phyloP scores from a whole-genome alignment of 139 green algal genomes.

The Volvox reticuliferus region DNA sequence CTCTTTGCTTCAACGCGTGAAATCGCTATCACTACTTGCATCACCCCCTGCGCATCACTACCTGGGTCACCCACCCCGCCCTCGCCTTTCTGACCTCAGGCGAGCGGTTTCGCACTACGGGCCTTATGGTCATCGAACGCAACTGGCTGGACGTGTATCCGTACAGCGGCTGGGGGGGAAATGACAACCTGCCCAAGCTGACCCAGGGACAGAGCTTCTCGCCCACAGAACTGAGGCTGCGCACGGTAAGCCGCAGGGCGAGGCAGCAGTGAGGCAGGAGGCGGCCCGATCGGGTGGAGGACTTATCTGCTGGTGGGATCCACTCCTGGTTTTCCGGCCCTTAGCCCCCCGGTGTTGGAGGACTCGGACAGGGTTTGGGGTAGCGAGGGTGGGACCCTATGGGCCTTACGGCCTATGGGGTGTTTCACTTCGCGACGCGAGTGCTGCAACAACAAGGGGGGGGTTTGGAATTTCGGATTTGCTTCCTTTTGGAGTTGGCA shows the following conservation, averaged over 20 bases:
- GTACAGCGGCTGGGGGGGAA: slow-evolving; percentile 88
- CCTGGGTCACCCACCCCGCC: not conserved
- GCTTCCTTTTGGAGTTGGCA: too few species aligned
- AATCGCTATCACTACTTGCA: not conserved
- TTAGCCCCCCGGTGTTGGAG: too few species aligned
- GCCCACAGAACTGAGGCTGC: slow-evolving; percentile 82
- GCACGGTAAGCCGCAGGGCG: not conserved
- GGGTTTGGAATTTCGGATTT: too few species aligned
- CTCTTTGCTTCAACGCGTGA: too few species aligned
- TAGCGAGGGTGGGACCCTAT: too few species aligned
- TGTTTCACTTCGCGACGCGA: too few species aligned
- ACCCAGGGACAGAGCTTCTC: slow-evolving; percentile 79
- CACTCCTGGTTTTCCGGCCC: too few species aligned
- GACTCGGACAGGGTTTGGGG: too few species aligned
- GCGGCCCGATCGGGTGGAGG: too few species aligned
- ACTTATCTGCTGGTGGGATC: too few species aligned
- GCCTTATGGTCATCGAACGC: slow-evolving; percentile 93
- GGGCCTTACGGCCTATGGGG: too few species aligned
- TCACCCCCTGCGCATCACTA: not conserved
- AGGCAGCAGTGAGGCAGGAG: not conserved
- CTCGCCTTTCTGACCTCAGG: slow-evolving; percentile 8
- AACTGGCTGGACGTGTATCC: slow-evolving; percentile 98
- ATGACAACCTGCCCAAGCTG: slow-evolving; percentile 83
- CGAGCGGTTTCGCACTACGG: slow-evolving; percentile 65
- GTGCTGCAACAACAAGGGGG: too few species aligned